Base-by-base conservation (phyloP, 345 rosid species). In the Citrus australasica region DNA sequence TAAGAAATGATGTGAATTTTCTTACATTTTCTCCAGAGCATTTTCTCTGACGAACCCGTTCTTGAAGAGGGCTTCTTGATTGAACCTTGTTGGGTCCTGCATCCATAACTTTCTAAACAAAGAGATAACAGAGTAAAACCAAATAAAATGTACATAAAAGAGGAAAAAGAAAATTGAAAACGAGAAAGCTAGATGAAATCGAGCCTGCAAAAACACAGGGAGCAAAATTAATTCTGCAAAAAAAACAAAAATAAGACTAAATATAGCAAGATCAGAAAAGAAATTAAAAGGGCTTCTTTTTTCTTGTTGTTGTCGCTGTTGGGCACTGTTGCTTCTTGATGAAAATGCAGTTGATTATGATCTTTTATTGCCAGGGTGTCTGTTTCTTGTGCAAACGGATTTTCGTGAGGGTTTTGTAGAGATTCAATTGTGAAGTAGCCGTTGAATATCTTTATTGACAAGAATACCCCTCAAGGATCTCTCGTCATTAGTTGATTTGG, bases 1-100 rank as follows among this genome's bases (percentile, higher is more conserved):
- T 25, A 3, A 51, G 13, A 16, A 25, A 66, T 21, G 27, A n/a
- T 16, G 10, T 16, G 32, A 60, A 33, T 7, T 24, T 53, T 40
- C 79, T 76, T 76, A 81, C 87, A 72, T 84, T 84, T 30, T 84
- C 87, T 9, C 71, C 48, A 24, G 82, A 79, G 53, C 63, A 67
- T 53, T 48, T 79, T 60, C 80, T 79, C 38, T 68, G 85, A 65
- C 75, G 67, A 60, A 76, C 28, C 79, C 74, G 83, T 58, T 84
- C 83, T 76, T 79, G 83, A 69, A 82, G 85, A 19, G 84, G 85
- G 79, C 67, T 77, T 62, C 83, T 78, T 30, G 79, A 79, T 19
- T 66, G 83, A 2, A 78, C 7, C 73, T 84, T 82, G 63, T 71
- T 73, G 33, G 78, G 79, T 73, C 81, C 83, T 74, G 83, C 83